Base-by-base conservation (phyloP, 2,329 filamentous ascomycete genomes). In the Endoconidiophora laricicola region DNA sequence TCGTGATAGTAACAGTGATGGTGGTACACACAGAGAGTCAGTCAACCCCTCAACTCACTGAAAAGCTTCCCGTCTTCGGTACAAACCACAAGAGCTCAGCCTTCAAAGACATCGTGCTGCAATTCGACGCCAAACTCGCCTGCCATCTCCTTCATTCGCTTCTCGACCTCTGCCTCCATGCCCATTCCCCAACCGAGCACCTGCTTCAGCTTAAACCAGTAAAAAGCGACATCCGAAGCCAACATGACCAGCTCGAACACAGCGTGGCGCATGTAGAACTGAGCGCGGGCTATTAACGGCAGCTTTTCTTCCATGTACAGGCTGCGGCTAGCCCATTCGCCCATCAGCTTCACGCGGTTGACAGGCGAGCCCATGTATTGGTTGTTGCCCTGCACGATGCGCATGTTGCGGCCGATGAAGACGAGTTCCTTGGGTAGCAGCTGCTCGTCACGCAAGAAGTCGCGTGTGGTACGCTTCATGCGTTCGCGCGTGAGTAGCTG, bases 141-240 rank as follows among this genome's bases (percentile, higher is more conserved):
- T 1, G 88, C 90, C 71, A 95, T 84, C 52, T 73, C 76, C 64
- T 76, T 81, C 87, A 96, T 93, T 57, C 82, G 76, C 60, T 76
- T 74, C 69, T 96, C 91, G 54, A 96, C 79, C 62, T 90, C 86
- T 60, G 95, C 90, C 62, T 96, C 91, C 83, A 96, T 91, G 0
- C 88, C 88, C 7, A 79, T 73, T 0, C 88, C 86, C 2, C 79
- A 64, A 0, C 85, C 84, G 10, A 95, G 60, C 61, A 76, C 74
- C 66, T 96, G 88, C 56, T 78, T 74, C 5, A 93, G 46, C 66
- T 83, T 85, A 58, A 79, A 82, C 57, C 82, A 83, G 63, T 83
- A 93, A 63, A 94, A 98, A 9, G 82, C 76, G 0, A 93, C 60
- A 63, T 96, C 91, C 14, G 79, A 84, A 3, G 76, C 71, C 14